Conservation (phyloP, 1,284 basidiomycete species). For the Ganoderma boninense region DNA sequence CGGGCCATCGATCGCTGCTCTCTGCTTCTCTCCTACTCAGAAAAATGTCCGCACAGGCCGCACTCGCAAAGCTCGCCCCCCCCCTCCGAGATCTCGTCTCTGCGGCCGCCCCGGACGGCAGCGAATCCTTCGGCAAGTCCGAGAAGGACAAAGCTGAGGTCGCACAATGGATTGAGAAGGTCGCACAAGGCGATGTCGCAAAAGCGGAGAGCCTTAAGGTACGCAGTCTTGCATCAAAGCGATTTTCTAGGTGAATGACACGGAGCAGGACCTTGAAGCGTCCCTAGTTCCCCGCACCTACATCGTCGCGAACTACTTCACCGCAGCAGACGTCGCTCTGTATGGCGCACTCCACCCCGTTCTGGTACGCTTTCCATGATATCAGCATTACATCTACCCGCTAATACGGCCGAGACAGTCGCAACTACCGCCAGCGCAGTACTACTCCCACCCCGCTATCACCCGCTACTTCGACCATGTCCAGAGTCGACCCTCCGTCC, state of each 20-base stretch:
- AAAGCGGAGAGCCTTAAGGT: conserved; percentile 62
- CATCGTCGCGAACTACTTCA: conserved; percentile 81
- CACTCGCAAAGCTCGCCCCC: conserved; percentile 57
- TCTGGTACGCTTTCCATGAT: conserved; percentile 60
- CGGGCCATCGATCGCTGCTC: conserved; percentile 30
- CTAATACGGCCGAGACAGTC: conserved; percentile 53
- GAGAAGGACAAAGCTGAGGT: conserved; percentile 73
- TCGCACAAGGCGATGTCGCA: conserved; percentile 58
- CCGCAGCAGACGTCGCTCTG: conserved; percentile 87
- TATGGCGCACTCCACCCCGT: conserved; percentile 85
- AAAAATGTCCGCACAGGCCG: conserved; percentile 66
- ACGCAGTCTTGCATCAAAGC: conserved; percentile 11
- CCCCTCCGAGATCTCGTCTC: conserved; percentile 68
- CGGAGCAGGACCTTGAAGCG: conserved; percentile 73
- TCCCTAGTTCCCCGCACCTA: conserved; percentile 82
- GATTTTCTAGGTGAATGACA: conserved; percentile 16
- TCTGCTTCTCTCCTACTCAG: conserved; percentile 34
- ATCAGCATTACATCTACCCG: background rate
- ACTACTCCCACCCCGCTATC: conserved; percentile 81
- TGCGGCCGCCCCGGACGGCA: conserved; percentile 52
- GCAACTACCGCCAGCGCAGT: conserved; percentile 69
- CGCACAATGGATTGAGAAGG: conserved; percentile 73
- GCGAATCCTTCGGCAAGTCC: conserved; percentile 57
- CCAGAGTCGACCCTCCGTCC: conserved; percentile 74
- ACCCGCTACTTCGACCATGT: conserved; percentile 96